These are phyloP conservation scores for Phytophthora cryptogea DNA, from an alignment of 352 stramenopile genomes.

Conservation along the genomic window DNA sequence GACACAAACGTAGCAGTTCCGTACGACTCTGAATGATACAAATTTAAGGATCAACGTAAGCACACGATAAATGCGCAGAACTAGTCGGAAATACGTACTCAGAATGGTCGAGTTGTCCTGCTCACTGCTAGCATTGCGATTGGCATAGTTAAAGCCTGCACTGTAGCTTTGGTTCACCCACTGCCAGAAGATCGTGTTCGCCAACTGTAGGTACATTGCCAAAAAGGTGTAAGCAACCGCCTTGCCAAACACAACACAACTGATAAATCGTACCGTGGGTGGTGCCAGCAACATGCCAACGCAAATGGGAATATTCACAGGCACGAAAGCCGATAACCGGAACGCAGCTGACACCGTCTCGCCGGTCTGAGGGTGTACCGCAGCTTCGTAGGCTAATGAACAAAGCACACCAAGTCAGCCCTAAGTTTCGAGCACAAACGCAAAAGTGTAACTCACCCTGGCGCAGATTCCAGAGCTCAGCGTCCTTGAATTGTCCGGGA, in stretches of 20 bases:
- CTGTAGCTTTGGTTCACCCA: conserved; percentile 92
- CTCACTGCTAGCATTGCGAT: conserved; percentile 84
- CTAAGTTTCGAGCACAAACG: no score
- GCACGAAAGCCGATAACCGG: conserved; percentile 84
- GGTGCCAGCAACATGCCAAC: conserved; percentile 83
- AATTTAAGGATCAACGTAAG: conserved; percentile 8
- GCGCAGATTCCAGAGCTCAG: conserved; percentile 78
- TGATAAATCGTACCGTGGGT: conserved; percentile 53
- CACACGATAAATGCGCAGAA: not conserved
- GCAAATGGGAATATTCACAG: conserved; percentile 89
- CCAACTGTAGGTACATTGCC: conserved; percentile 35
- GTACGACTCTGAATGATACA: conserved; percentile 63
- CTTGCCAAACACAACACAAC: not conserved
- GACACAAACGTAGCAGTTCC: conserved; percentile 78
- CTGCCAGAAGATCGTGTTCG: conserved; percentile 88
- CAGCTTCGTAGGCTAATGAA: conserved; percentile 68
- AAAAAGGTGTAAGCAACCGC: not conserved
- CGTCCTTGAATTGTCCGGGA: conserved; percentile 52
- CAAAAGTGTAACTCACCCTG: conserved; percentile 36
- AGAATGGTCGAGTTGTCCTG: conserved; percentile 77
- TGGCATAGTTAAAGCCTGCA: conserved; percentile 90
- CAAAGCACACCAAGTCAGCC: conserved; percentile 8
- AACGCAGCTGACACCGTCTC: conserved; percentile 71
- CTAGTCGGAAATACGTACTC: conserved; percentile 43
- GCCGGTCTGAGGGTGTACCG: conserved; percentile 83